Evolutionary conservation across 805 yeast species (phyloP), one percentile per base, ranked within the genome.

Genomic region (Clavispora phyllophila): DNA sequence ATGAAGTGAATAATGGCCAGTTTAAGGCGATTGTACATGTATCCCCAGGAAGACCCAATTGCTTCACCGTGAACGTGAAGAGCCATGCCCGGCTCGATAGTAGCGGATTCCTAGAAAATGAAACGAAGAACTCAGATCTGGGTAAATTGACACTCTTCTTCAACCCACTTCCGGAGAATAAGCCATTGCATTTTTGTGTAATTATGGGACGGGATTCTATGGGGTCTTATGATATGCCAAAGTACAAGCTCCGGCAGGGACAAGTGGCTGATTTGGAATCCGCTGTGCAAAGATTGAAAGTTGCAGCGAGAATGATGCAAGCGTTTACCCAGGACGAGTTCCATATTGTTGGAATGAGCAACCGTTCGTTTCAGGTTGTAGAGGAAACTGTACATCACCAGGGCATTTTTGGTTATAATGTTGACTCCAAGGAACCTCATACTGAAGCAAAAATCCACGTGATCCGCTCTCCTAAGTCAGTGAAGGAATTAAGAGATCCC

Each of bases 251-350:
- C 6, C 50, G 58, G 18, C 60, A 70, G 25, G 73, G 73, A 0
- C 93, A 86, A 50, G 83, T 82, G 2, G 81, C 86, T 47, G 78
- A 72, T 12, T 52, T 90, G 18, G 81, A 81, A n/a, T 59, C 81
- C 5, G 96, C 96, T 1, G 66, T 85, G 15, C 70, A 68, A 49
- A 87, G 87, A 58, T 59, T 91, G 49, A 78, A 93, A 53, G 78
- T 88, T 46, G 96, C 87, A 3, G 95, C 85, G 4, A 73, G 96
- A 52, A 62, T 90, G 62, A 87, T 87, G 95, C 91, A 87, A 54
- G 95, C 96, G 0, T 89, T 76, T 61, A 90, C 97, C 0, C 81
- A 80, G 53, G 97, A 90, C 52, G 96, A 89, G 57, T 87, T 91
- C 95, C 61, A 79, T 41, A 67, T 82, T 31, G 75, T 78, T 36